Percentiles rank a stretch among this genome's conserved stretches.
Conservation (phyloP, 2,329 filamentous ascomycete genomes). For the Botryosphaeria dothidea region DNA sequence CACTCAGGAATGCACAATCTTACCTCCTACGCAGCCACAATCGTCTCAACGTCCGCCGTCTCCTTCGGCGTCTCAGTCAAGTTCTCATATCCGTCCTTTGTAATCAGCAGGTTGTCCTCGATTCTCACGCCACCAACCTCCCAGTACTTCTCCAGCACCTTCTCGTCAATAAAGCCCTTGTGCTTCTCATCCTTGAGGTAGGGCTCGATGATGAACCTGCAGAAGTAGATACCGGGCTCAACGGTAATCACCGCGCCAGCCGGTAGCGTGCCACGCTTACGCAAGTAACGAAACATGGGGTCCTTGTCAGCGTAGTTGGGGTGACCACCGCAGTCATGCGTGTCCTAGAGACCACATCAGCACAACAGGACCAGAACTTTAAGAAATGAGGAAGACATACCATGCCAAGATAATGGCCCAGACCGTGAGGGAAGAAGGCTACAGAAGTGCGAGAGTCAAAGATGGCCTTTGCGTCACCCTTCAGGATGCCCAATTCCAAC, state of each 20-base stretch:
- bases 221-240: slow-evolving; percentile 87
- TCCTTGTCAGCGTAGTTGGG: slow-evolving; percentile 67
- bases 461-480: slow-evolving; percentile 54
- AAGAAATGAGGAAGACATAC: neutral
- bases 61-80: slow-evolving; percentile 78
- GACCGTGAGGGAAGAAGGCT: slow-evolving; percentile 53
- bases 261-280: slow-evolving; percentile 74
- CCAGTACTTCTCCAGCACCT: slow-evolving; percentile 69
- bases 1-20: slow-evolving; percentile 7
- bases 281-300: slow-evolving; percentile 81
- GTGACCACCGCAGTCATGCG: slow-evolving; percentile 52
- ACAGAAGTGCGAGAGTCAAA: slow-evolving; percentile 47
- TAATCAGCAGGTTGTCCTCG: slow-evolving; percentile 87
- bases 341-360: slow-evolving; percentile 34
- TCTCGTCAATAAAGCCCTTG: slow-evolving; percentile 64
- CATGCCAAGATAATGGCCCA: slow-evolving; percentile 55
- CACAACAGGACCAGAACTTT: neutral
- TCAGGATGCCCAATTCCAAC: slow-evolving; percentile 72
- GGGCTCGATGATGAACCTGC: slow-evolving; percentile 69
- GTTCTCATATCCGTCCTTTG: slow-evolving; percentile 76
- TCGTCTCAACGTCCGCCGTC: slow-evolving; percentile 50
- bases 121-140: slow-evolving; percentile 85
- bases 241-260: slow-evolving; percentile 87
- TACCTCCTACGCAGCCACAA: slow-evolving; percentile 8
- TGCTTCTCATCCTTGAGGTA: slow-evolving; percentile 65